Base-by-base conservation (phyloP, 192 early-diverging fungal species). In the Coemansia sp. region DNA sequence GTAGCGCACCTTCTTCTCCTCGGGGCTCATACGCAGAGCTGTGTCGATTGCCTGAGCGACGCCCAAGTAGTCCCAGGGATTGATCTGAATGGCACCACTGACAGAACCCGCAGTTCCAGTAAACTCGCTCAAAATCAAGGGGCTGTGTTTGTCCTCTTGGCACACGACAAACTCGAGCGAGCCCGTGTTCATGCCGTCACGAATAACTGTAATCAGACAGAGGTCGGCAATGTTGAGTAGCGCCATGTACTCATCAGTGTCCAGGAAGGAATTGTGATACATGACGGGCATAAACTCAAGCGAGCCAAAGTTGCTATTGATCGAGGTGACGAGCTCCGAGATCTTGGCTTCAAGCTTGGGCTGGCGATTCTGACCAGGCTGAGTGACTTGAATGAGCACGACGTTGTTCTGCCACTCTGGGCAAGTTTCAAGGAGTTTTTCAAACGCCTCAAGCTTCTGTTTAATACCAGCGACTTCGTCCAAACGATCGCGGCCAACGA, bases 141-240 rank as follows among this genome's bases (percentile, higher is more conserved):
- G 92, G 23, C 91, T 91, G 64, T 93, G 85, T 67, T 91, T 90
- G 64, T 93, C 91, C 19, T 90, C 82, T 79, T 98, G 96, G 77
- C 94, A 95, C 31, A 98, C 91, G 10, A 96, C 90, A 75, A 90
- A 98, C 77, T 98, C 95, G 64, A 96, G 92, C 50, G 90, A 92
- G 14, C 93, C 93, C 1, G 96, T 97, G 74, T 98, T 98, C 98
- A 99, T 98, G 19, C 96, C 98, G 71, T 99, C 98, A 31, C 95
- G 90, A 17, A 97, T 87, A 34, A 89, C 86, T 0, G 96, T 98
- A 68, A 96, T 96, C 55, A 99, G 76, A 0, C 90, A 94, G 23
- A 95, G 85, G 73, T 99, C 95, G n/a, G 98, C 98, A 14, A 95
- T 88, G 64, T 87, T 90, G 12, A 99, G 84, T 39, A 99, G 78